Evolutionary conservation across 352 stramenopile species (phyloP).

Genomic region (Phytopythium litorale): DNA sequence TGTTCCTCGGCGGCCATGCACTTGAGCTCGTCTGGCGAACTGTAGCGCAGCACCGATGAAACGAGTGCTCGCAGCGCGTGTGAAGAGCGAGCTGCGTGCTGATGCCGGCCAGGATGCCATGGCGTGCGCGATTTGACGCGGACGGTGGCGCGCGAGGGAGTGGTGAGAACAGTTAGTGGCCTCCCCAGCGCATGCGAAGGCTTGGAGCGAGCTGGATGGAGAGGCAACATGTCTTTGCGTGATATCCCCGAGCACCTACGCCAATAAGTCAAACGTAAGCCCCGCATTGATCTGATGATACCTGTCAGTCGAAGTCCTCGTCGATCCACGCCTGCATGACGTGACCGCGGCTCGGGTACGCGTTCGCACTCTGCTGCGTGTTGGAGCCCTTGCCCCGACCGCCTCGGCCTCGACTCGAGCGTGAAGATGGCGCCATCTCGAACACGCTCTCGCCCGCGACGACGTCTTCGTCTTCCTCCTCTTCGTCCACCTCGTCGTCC

Average conservation of each 20-base stretch:
- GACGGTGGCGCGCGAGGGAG: slow-evolving; percentile 19
- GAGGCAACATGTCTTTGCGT: background rate
- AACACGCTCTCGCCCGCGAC: slow-evolving; percentile 18
- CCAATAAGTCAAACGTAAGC: background rate
- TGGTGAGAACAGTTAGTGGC: slow-evolving; percentile 3
- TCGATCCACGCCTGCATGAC: slow-evolving; percentile 73
- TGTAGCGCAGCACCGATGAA: slow-evolving; percentile 50
- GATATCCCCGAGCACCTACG: background rate
- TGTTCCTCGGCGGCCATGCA: slow-evolving; percentile 65
- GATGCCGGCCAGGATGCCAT: slow-evolving; percentile 23
- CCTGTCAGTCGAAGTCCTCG: slow-evolving; percentile 28
- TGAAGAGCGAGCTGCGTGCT: slow-evolving; percentile 45
- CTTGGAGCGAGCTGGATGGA: background rate
- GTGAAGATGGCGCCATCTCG: slow-evolving; percentile 11
- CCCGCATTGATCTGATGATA: background rate
- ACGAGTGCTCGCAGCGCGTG: background rate
- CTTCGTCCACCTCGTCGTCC: background rate
- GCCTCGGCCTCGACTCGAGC: background rate
- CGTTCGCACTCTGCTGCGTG: slow-evolving; percentile 7
- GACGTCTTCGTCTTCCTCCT: slow-evolving; percentile 9
- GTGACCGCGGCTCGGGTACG: slow-evolving; percentile 33
- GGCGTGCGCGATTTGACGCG: slow-evolving; percentile 9
- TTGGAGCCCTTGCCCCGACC: slow-evolving; percentile 5
- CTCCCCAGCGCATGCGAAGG: background rate
- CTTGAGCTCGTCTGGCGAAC: slow-evolving; percentile 66